A percentile compares a stretch with the other conserved stretches of the same genome.
Conservation (phyloP, 176 grass and related monocot genomes). For the Lolium rigidum region DNA sequence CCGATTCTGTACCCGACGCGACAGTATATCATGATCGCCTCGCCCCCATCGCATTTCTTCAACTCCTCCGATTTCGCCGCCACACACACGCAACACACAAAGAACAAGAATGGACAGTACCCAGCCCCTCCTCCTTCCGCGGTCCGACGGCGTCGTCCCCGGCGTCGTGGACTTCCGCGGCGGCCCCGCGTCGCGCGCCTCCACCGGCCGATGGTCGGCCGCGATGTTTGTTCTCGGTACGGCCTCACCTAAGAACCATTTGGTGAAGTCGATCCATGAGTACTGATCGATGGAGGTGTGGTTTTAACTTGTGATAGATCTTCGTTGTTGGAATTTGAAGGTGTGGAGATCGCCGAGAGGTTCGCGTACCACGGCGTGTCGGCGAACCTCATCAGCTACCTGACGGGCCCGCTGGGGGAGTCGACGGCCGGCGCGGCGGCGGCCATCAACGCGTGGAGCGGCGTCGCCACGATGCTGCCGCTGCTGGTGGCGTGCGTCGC, state of each 20-base stretch:
- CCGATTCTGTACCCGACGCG: background rate
- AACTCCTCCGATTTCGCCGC: slow-evolving; percentile 1
- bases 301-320: background rate
- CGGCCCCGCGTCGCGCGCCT: slow-evolving; percentile 45
- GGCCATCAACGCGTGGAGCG: slow-evolving; percentile 61
- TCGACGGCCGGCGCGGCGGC: slow-evolving; percentile 64
- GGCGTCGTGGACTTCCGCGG: slow-evolving; percentile 60
- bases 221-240: slow-evolving; percentile 74
- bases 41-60: background rate
- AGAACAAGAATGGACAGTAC: slow-evolving; percentile 17
- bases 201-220: slow-evolving; percentile 68
- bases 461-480: slow-evolving; percentile 60
- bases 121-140: slow-evolving; percentile 40
- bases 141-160: slow-evolving; percentile 38
- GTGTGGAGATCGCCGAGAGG: slow-evolving; percentile 57
- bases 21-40: slow-evolving; percentile 16
- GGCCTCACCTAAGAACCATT: background rate
- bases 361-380: slow-evolving; percentile 67
- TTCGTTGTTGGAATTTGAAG: too few relatives aligned
- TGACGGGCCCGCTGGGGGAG: slow-evolving; percentile 64
- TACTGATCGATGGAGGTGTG: background rate
- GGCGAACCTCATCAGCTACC: slow-evolving; percentile 75
- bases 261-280: background rate
- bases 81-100: background rate
- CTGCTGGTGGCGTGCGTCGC: slow-evolving; percentile 70